Percentiles rank a stretch among this genome's conserved stretches.
Evolutionary conservation across 306 rosid species (phyloP).

Genomic region (Quercus dentata): DNA sequence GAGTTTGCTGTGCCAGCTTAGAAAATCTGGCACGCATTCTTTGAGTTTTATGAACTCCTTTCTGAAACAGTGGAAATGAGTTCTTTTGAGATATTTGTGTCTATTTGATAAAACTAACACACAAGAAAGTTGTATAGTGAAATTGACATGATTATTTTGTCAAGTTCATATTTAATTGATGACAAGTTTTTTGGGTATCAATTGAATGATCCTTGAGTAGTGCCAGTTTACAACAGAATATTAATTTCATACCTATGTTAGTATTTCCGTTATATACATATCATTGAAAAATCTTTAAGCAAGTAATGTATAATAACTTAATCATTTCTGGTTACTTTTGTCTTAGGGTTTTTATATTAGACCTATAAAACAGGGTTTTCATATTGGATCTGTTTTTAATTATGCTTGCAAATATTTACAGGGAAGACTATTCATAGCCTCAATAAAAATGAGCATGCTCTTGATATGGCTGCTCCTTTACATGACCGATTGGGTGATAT

Average conservation of each 20-base stretch:
- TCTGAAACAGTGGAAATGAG: not conserved
- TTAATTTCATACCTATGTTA: not conserved
- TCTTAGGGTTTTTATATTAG: no score
- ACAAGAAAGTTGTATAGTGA: not conserved
- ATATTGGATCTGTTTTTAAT: slow-evolving; percentile 7
- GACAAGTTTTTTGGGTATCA: not conserved
- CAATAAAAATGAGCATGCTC: slow-evolving; percentile 92
- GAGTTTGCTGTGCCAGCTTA: not conserved
- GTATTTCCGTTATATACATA: not conserved
- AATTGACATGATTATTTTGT: not conserved
- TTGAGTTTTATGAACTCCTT: not conserved
- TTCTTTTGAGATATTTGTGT: not conserved
- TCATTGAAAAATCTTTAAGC: not conserved
- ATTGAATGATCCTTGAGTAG: not conserved
- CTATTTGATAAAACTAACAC: not conserved
- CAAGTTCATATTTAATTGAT: not conserved
- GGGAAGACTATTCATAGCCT: slow-evolving; percentile 90
- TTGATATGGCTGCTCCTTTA: slow-evolving; percentile 89
- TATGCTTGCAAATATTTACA: slow-evolving; percentile 27
- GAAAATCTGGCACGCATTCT: not conserved
- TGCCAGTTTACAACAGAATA: not conserved
- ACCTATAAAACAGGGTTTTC: not conserved
- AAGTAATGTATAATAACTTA: not conserved
- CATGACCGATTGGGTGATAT: slow-evolving; percentile 65
- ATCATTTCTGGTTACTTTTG: no score